Conservation (phyloP, 805 yeast species). For the Helenozyma rhizophorensis region DNA sequence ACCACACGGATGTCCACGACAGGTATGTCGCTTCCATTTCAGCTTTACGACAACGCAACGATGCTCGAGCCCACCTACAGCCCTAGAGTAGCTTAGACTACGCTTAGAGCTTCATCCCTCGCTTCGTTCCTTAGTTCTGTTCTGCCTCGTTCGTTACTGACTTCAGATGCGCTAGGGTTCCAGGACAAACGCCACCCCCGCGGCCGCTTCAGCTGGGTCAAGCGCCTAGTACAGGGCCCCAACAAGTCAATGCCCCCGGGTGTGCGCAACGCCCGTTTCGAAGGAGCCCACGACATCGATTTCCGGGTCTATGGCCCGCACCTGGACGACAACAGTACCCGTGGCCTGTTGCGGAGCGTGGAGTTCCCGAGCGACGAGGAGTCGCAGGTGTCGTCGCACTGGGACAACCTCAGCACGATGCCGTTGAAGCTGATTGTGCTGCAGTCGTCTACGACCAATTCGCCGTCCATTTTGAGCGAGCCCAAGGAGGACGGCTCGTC, state of each 20-base stretch:
- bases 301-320: conserved; percentile 1
- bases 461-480: conserved; percentile 38
- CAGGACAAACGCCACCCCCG: conserved; percentile 26
- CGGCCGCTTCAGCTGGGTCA: conserved; percentile 39
- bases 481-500: conserved; percentile 26
- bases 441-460: conserved; percentile 31
- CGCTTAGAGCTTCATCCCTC: too few species aligned
- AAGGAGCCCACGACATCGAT: too few species aligned
- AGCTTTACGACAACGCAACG: too few species aligned
- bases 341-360: conserved; percentile 7
- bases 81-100: too few species aligned
- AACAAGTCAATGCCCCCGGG: conserved; percentile 12
- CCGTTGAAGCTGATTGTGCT: conserved; percentile 46
- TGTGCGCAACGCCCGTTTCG: conserved; percentile 5
- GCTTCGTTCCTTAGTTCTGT: background rate
- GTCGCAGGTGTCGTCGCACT: conserved; percentile 7
- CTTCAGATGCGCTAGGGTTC: conserved; percentile 1
- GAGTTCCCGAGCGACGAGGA: conserved; percentile 13
- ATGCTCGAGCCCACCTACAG: too few species aligned
- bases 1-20: too few species aligned
- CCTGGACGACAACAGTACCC: conserved; percentile 2
- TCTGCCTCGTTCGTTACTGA: background rate
- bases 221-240: conserved; percentile 36
- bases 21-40: too few species aligned
- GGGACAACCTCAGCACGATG: conserved; percentile 43